Evolutionary conservation across 2,329 filamentous ascomycete species (phyloP).

Genomic region (Cryphonectria carpinicola): DNA sequence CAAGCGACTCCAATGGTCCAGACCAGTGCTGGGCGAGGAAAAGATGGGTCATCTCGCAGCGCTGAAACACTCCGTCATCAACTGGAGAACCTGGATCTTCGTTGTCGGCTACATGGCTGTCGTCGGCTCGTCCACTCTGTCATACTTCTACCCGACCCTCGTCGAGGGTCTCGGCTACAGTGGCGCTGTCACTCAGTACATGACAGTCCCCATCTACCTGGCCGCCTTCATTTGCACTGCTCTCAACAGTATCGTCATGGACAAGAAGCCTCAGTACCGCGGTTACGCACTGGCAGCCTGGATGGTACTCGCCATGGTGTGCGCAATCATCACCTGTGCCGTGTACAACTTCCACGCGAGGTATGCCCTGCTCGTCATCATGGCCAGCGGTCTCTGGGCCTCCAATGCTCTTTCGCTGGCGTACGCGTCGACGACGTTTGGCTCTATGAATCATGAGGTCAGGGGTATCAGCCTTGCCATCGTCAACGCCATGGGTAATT

Average conservation of each 20-base stretch:
- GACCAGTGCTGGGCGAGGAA: slow-evolving; percentile 63
- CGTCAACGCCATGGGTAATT: slow-evolving; percentile 57
- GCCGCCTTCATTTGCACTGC: slow-evolving; percentile 55
- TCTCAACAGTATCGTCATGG: slow-evolving; percentile 51
- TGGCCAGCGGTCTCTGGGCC: slow-evolving; percentile 59
- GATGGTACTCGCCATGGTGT: slow-evolving; percentile 47
- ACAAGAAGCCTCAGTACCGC: slow-evolving; percentile 49
- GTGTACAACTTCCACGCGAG: slow-evolving; percentile 56
- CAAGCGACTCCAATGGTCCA: slow-evolving; percentile 60
- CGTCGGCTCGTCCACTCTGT: slow-evolving; percentile 49
- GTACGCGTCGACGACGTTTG: slow-evolving; percentile 57
- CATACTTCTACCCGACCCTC: slow-evolving; percentile 59
- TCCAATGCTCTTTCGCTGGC: slow-evolving; percentile 56
- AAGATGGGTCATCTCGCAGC: slow-evolving; percentile 47
- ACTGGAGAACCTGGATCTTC: slow-evolving; percentile 47
- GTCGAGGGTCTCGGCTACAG: slow-evolving; percentile 56
- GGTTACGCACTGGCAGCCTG: slow-evolving; percentile 47
- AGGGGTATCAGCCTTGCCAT: slow-evolving; percentile 56
- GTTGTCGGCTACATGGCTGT: slow-evolving; percentile 48
- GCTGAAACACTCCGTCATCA: slow-evolving; percentile 38
- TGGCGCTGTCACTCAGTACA: slow-evolving; percentile 51
- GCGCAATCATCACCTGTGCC: slow-evolving; percentile 44
- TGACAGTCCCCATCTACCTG: slow-evolving; percentile 57
- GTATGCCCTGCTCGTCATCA: slow-evolving; percentile 58
- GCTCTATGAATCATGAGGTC: slow-evolving; percentile 51